These are phyloP conservation scores for Gentiana straminea DNA, from an alignment of 257 asterid species.

Conservation along the genomic window DNA sequence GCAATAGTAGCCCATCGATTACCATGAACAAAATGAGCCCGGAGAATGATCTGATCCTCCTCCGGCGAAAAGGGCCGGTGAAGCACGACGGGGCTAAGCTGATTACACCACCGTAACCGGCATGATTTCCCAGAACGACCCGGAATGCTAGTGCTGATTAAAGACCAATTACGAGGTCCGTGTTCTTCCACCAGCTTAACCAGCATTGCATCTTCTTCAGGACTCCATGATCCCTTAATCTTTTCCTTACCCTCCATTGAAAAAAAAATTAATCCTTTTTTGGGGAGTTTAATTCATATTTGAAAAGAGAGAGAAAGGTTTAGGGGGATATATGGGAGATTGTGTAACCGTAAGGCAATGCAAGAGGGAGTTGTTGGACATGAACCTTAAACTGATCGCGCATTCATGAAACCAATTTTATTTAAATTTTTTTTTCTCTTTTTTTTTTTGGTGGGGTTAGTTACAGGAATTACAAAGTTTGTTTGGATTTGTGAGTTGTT, in stretches of 20 bases:
- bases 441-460: too few relatives aligned
- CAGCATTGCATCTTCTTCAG: conserved; percentile 42
- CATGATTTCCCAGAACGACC: conserved; percentile 66
- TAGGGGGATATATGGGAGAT: not conserved
- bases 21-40: conserved; percentile 46
- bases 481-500: conserved; percentile 1
- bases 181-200: conserved; percentile 38
- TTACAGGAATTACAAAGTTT: conserved; percentile 5
- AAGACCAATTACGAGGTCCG: conserved; percentile 71
- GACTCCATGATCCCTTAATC: conserved; percentile 53
- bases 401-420: conserved; percentile 27
- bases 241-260: conserved; percentile 11
- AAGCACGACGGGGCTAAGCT: conserved; percentile 54
- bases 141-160: conserved; percentile 46
- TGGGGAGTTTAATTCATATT: not conserved
- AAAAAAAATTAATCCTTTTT: not conserved
- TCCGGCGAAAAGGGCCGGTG: conserved; percentile 49
- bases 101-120: conserved; percentile 75
- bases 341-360: conserved; percentile 27
- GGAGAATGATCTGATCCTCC: conserved; percentile 39
- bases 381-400: conserved; percentile 58
- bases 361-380: conserved; percentile 37
- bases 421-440: conserved; percentile 15
- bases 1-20: conserved; percentile 64
- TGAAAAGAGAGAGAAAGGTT: not conserved